phyloP scores from a whole-genome alignment of 2,329 filamentous ascomycete species.

The Metarhizium brunneum region DNA sequence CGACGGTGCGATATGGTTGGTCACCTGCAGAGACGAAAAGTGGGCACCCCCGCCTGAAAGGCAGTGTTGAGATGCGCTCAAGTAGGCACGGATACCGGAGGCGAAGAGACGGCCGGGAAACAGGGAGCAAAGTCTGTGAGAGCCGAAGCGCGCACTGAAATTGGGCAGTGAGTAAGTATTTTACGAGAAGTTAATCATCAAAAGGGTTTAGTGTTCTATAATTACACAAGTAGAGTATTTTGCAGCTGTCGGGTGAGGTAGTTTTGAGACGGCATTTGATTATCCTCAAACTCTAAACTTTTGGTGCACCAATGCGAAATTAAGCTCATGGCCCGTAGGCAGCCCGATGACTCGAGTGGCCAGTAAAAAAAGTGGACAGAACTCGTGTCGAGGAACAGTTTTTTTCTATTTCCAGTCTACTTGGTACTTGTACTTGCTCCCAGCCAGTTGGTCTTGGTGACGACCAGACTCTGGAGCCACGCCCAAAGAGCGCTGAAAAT shows the following conservation, averaged over 20 bases:
- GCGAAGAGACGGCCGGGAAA: neutral
- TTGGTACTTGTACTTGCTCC: neutral
- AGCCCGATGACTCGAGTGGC: neutral
- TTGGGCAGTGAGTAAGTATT: neutral
- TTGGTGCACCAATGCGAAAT: too few relatives aligned
- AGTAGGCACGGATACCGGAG: neutral
- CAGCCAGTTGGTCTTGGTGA: too few relatives aligned
- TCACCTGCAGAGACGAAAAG: neutral
- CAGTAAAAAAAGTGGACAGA: neutral
- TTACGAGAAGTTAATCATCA: neutral
- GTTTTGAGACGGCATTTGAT: neutral
- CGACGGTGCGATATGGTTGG: conserved; percentile 4
- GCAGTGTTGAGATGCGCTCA: neutral
- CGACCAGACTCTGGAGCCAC: neutral
- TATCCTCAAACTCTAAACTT: neutral
- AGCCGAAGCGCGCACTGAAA: neutral
- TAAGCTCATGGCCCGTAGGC: too few relatives aligned
- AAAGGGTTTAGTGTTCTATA: neutral
- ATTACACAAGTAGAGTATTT: neutral
- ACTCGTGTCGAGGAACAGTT: neutral
- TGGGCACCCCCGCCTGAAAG: conserved; percentile 1
- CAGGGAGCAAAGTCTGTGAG: neutral
- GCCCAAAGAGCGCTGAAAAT: neutral
- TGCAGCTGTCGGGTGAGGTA: neutral
- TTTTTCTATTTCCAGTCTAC: too few relatives aligned